Evolutionary conservation across 805 yeast species (phyloP), one percentile per base, ranked within the genome.

Genomic region (Pichia scutulata): DNA sequence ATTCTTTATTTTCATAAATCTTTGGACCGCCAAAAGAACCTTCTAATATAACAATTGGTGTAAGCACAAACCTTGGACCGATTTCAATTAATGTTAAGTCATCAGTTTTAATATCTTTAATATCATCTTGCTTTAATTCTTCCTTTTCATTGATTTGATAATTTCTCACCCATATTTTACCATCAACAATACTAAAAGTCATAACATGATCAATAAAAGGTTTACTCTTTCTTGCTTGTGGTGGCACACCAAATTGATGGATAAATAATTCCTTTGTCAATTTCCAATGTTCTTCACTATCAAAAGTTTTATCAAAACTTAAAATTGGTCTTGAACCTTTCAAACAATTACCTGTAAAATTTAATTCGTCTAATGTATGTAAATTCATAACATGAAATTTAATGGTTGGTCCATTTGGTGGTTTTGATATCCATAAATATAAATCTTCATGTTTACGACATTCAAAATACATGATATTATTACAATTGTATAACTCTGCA

Each of bases 1-100:
- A 93, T 70, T 92, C 93, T 74, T 88, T 90, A 74, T 93, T 93
- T 64, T 93, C 98, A 70, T 88, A 93, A 57, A 93, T 89, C 76
- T 90, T 89, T 56, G 98, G 97, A 21, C 99, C 99, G 50, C 97
- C 92, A 61, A 93, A 93, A 1, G 97, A 89, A 45, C 99, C 99
- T 72, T 93, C 98, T 56, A 92, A 76, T 48, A 93, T 81, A 52
- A 95, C 83, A 58, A 93, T 90, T 55, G 85, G 82, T 3, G 98
- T 92, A 73, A 93, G 76, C 33, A 93, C 98, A 57, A 89, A 84
- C 68, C 99, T 80, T 47, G 99, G 99, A 3, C 99, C 99, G 59
- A 93, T 89, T 73, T 93, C 99, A 52, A 93, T 86, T 60, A 93
- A 74, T 18, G 89, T 81, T 55, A 87, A 68, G 55, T 89, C 88